phyloP scores from a whole-genome alignment of 495 filamentous ascomycete species.

The Pseudevernia furfuracea region DNA sequence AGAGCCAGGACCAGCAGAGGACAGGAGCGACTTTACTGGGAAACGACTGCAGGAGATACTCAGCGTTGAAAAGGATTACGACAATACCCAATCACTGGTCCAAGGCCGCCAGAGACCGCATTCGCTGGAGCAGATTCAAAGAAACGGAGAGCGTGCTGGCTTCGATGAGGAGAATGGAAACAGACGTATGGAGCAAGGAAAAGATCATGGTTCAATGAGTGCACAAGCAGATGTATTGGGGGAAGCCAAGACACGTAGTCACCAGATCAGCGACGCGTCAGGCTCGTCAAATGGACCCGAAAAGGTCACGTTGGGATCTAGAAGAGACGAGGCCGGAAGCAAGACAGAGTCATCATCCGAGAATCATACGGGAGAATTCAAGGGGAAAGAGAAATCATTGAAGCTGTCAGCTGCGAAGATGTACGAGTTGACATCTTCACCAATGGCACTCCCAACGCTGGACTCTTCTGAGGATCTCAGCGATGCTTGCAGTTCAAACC shows the following conservation, averaged over 20 bases:
- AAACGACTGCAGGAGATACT: neutral
- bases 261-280: neutral
- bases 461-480: conserved; percentile 26
- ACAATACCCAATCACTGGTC: neutral
- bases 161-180: neutral
- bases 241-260: neutral
- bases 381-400: conserved; percentile 38
- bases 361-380: neutral
- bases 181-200: neutral
- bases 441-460: conserved; percentile 44
- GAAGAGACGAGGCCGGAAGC: neutral
- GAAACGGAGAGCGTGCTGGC: neutral
- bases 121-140: neutral
- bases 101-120: neutral
- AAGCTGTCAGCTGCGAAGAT: conserved; percentile 48
- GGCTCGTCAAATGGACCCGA: neutral
- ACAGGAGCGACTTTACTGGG: neutral
- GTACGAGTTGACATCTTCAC: conserved; percentile 48
- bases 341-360: neutral
- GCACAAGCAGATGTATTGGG: neutral
- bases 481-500: conserved; percentile 25
- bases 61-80: neutral
- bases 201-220: neutral
- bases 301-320: neutral
- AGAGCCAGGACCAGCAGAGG: neutral